Evolutionary conservation across 2,329 filamentous ascomycete species (phyloP), one percentile per base, ranked within the genome.

Genomic region (Aspergillus sp.): DNA sequence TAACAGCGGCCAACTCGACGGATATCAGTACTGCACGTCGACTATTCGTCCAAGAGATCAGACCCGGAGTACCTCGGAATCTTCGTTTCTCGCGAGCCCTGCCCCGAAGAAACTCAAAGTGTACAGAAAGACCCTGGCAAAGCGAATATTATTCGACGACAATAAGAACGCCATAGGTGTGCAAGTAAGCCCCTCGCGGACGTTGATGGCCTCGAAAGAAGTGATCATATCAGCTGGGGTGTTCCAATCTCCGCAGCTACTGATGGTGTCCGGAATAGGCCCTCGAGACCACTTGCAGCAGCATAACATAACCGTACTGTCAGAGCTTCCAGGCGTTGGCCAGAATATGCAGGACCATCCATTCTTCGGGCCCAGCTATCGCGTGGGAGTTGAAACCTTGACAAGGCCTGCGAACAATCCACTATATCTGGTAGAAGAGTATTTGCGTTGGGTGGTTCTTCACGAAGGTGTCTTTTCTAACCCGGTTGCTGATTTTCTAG

Each of bases 231-330:
- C 80, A 1, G 80, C 78, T 1, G 84, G 83, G 3, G 74, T 77
- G 4, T 82, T 81, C 63, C 81, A 84, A 61, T 81, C 78, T 15
- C 62, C 62, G 1, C 62, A 64, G 48, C 51, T 64, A 1, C 71
- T 84, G 8, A 81, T 82, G 71, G 74, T 82, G 2, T 81, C 78
- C 17, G 82, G 82, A 1, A 67, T 79, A 49, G 81, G 81, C 0
- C 80, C 80, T 2, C 42, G 55, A 4, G 62, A 62, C 0, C 59
- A 62, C 1, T 60, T 74, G 6, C 22, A 66, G 6, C 30, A 66
- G 3, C 61, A 71, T 48, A 57, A 55, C 1, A 74, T 74, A 11
- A 41, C 63, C 0, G 57, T 71, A 2, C 32, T 76, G 8, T 61
- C 64, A 4, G 56, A 73, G 39, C 64, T 66, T 18, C 65, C 65